phyloP scores from a whole-genome alignment of 352 stramenopile species.

The Halophytophthora polymorphica region DNA sequence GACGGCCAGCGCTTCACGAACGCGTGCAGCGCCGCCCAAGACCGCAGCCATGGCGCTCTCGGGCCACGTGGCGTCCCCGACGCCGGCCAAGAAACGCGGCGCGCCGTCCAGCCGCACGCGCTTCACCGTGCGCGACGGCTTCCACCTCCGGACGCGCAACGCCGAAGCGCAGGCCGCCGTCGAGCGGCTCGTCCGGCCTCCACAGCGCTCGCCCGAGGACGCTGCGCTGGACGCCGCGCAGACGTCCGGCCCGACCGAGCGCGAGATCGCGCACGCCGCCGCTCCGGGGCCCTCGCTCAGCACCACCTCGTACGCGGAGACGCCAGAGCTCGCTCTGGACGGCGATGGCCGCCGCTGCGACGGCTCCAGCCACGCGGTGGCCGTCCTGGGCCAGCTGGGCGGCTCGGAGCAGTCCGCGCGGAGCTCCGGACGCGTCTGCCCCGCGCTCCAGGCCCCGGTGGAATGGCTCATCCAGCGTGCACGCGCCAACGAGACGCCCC shows the following conservation, averaged over 20 bases:
- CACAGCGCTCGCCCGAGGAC: constrained; percentile 1
- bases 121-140: constrained; percentile 67
- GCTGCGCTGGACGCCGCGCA: constrained; percentile 2
- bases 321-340: neutral
- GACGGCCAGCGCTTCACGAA: too few species aligned
- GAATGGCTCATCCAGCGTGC: constrained; percentile 67
- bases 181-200: constrained; percentile 28
- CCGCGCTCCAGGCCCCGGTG: constrained; percentile 28
- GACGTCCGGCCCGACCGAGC: constrained; percentile 5
- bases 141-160: constrained; percentile 63
- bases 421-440: constrained; percentile 4
- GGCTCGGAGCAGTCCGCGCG: constrained; percentile 7
- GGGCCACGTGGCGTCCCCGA: too few species aligned
- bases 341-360: too few species aligned
- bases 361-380: constrained; percentile 3
- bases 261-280: constrained; percentile 4
- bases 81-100: too few species aligned
- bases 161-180: constrained; percentile 41
- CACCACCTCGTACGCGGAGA: neutral
- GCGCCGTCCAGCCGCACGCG: constrained; percentile 1
- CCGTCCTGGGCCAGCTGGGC: constrained; percentile 16
- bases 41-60: too few species aligned
- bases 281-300: neutral
- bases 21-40: too few species aligned
- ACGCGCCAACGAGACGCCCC: constrained; percentile 33